Conservation (phyloP, 768 basidiomycete species). For the Boletellus ananas region DNA sequence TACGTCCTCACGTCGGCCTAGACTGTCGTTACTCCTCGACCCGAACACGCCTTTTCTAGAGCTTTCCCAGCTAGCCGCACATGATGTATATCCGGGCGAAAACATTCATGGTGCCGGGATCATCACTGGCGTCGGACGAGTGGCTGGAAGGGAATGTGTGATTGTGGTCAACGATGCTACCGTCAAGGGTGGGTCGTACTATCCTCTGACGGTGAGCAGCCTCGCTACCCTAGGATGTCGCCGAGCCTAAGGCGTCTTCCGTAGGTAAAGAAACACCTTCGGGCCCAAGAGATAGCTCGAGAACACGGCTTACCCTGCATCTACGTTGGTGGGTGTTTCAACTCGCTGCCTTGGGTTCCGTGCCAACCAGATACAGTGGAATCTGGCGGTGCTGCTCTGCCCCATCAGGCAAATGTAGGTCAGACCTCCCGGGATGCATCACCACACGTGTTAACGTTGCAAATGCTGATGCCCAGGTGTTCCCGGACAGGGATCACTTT, state of each 20-base stretch:
- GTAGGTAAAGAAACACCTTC: constrained; percentile 90
- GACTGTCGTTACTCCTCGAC: constrained; percentile 73
- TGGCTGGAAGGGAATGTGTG: constrained; percentile 80
- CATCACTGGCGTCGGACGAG: constrained; percentile 79
- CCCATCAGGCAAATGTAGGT: constrained; percentile 78
- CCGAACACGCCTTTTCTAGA: constrained; percentile 88
- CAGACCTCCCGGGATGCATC: neutral
- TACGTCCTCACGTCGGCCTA: constrained; percentile 27
- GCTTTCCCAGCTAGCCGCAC: constrained; percentile 79
- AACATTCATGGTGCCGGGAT: constrained; percentile 85
- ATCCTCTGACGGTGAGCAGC: constrained; percentile 67
- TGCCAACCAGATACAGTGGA: constrained; percentile 55
- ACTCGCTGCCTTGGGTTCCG: neutral
- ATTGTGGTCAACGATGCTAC: constrained; percentile 93
- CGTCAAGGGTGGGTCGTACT: constrained; percentile 90
- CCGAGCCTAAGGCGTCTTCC: neutral
- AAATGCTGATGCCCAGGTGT: constrained; percentile 53
- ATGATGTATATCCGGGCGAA: constrained; percentile 77
- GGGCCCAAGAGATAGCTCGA: constrained; percentile 91
- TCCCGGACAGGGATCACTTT: constrained; percentile 94
- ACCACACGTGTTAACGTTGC: neutral
- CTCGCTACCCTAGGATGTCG: neutral
- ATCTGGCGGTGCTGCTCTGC: constrained; percentile 89
- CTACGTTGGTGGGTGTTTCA: constrained; percentile 67
- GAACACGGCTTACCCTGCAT: constrained; percentile 89